Evolutionary conservation across 164 flowering plant species (phyloP), one percentile per base, ranked within the genome.

Genomic region (Nymphaea thermarum): DNA sequence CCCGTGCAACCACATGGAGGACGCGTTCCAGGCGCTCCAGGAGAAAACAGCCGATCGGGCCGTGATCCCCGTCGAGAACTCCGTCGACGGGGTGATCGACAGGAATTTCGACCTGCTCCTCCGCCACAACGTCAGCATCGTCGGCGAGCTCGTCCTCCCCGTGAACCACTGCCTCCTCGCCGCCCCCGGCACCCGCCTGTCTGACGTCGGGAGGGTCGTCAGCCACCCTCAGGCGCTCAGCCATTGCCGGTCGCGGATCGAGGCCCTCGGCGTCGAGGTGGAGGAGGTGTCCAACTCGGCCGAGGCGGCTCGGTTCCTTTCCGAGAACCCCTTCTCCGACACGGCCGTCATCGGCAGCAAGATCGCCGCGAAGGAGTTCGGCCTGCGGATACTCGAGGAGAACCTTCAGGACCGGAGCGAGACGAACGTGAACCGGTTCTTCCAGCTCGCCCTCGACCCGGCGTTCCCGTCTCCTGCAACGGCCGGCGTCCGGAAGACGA

Each of bases 201-300:
- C 65, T n/a, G 47, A 66, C 15, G 36, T 77, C 2, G 67, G 63
- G 41, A 64, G 77, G 43, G 71, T 77, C 36, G 74, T 73, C 14
- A 77, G 79, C 74, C 79, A 77, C 25, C 79, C 79, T 0, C 79
- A 77, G 57, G 79, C 79, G 2, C 65, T 77, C 47, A 73, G 71
- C 68, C 79, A 77, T 51, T 77, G 76, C 63, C 45, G 60, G 43
- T 44, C 72, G 8, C 71, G 66, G 25, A 73, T 76, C 44, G 68
- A 62, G 3, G 63, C 7, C 15, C 43, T 68, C 36, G 64, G 42
- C 2, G 65, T 73, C 51, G 76, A 70, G 51, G 63, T 76, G 7
- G 76, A 73, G 2, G 74, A 77, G 74, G 77, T 73, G 5, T 18
- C 72, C 2, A 77, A 73, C 57, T 65, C 76, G 3, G 76, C 79